Evolutionary conservation across 129 eudicot species (phyloP).

Genomic region (Escallonia herrerae): DNA sequence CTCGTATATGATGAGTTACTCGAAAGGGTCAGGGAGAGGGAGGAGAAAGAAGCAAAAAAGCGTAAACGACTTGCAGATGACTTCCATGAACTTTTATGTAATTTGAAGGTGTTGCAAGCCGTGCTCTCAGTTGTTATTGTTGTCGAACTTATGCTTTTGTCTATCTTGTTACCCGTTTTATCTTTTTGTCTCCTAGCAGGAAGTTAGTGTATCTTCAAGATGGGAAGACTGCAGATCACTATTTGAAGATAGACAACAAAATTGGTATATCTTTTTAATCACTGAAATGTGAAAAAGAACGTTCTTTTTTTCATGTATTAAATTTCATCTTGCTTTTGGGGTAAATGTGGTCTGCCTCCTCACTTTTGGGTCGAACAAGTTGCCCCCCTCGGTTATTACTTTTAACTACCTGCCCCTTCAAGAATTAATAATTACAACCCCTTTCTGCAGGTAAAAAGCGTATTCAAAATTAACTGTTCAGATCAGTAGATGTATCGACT

Average conservation of each 20-base stretch:
- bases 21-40: slow-evolving; percentile 68
- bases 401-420: no score
- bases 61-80: slow-evolving; percentile 82
- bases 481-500: no score
- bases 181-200: slow-evolving; percentile 45
- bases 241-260: slow-evolving; percentile 55
- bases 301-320: no score
- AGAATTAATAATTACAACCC: no score
- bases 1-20: slow-evolving; percentile 69
- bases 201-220: slow-evolving; percentile 60
- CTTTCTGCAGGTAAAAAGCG: no score
- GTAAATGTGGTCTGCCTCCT: no score
- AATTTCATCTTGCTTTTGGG: no score
- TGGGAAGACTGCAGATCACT: slow-evolving; percentile 74
- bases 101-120: slow-evolving; percentile 50
- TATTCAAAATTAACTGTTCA: no score
- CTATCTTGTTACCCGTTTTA: not conserved
- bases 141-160: not conserved
- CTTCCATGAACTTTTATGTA: slow-evolving; percentile 43
- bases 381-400: no score
- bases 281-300: not conserved
- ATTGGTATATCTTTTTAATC: slow-evolving; percentile 19
- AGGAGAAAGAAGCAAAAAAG: slow-evolving; percentile 88
- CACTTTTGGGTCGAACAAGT: no score
- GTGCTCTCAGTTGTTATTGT: slow-evolving; percentile 3